These are phyloP conservation scores for Eucalyptus sideroxylon DNA, from an alignment of 345 rosid genomes.

Conservation along the genomic window DNA sequence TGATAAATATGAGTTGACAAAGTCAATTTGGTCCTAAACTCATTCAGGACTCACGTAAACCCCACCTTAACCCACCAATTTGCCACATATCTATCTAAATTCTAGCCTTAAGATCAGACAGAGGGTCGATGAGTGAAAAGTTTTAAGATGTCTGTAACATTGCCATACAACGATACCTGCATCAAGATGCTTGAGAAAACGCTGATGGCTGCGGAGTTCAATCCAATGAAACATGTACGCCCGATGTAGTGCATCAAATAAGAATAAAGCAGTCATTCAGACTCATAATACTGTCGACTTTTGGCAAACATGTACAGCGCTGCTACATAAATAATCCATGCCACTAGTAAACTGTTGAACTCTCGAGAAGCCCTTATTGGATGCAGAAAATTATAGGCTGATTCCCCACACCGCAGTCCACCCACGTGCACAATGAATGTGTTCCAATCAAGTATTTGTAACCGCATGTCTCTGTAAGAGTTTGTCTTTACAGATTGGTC, in stretches of 20 bases:
- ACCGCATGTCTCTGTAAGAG: not conserved
- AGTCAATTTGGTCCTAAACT: not conserved
- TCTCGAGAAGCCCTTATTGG: not conserved
- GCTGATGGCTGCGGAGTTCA: not conserved
- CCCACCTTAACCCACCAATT: not conserved
- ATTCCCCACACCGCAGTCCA: not conserved
- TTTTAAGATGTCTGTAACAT: not conserved
- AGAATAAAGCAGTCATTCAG: not conserved
- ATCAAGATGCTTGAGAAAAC: not conserved
- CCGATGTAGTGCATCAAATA: not conserved
- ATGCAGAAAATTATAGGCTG: not conserved
- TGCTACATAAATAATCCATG: not conserved
- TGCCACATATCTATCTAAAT: not conserved
- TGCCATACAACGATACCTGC: not conserved
- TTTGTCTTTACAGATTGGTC: slow-evolving; percentile 42
- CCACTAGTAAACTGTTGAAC: not conserved
- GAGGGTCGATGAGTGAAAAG: not conserved
- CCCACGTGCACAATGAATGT: not conserved
- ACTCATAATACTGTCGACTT: not conserved
- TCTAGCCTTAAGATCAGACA: not conserved
- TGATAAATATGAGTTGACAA: not conserved
- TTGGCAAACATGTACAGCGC: not conserved
- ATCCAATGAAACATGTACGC: not conserved
- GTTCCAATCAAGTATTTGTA: not conserved
- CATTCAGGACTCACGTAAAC: not conserved